Conservation (phyloP, 2,329 filamentous ascomycete genomes). For the Trichoderma guizhouense region DNA sequence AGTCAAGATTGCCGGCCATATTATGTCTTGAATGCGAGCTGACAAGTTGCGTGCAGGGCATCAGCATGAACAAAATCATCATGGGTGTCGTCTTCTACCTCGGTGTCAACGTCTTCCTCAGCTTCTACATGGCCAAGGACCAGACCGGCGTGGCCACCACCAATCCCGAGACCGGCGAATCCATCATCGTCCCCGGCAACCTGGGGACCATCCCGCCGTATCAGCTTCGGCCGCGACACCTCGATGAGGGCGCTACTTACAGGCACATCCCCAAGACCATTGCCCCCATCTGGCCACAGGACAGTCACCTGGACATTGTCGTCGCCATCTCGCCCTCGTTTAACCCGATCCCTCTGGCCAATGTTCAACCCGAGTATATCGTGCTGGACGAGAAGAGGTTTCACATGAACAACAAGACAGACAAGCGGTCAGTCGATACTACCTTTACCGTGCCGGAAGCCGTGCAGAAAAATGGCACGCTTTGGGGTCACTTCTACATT, state of each 20-base stretch:
- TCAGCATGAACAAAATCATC: slow-evolving; percentile 45
- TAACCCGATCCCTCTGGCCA: slow-evolving; percentile 63
- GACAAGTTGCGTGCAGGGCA: slow-evolving; percentile 25
- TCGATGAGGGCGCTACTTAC: slow-evolving; percentile 61
- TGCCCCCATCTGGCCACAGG: slow-evolving; percentile 82
- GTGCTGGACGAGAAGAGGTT: slow-evolving; percentile 81
- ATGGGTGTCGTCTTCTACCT: slow-evolving; percentile 56
- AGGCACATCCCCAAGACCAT: slow-evolving; percentile 66
- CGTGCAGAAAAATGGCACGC: slow-evolving; percentile 87
- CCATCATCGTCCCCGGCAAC: slow-evolving; percentile 52
- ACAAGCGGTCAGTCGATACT: slow-evolving; percentile 73
- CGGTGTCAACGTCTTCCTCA: slow-evolving; percentile 56
- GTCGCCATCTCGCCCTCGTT: slow-evolving; percentile 80
- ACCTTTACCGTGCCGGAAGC: slow-evolving; percentile 71
- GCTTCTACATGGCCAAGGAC: slow-evolving; percentile 49
- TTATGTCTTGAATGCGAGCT: background rate
- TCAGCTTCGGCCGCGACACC: slow-evolving; percentile 57
- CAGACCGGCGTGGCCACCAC: slow-evolving; percentile 46
- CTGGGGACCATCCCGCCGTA: slow-evolving; percentile 61
- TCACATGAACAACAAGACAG: slow-evolving; percentile 71
- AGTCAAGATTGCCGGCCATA: slow-evolving; percentile 19
- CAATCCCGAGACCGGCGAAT: slow-evolving; percentile 48
- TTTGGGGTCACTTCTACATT: slow-evolving; percentile 93
- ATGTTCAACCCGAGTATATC: slow-evolving; percentile 62
- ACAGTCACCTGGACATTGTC: slow-evolving; percentile 75